A percentile compares a stretch with the other conserved stretches of the same genome.
phyloP scores from a whole-genome alignment of 805 yeast genomes.

The Saccharomycopsis sp. region DNA sequence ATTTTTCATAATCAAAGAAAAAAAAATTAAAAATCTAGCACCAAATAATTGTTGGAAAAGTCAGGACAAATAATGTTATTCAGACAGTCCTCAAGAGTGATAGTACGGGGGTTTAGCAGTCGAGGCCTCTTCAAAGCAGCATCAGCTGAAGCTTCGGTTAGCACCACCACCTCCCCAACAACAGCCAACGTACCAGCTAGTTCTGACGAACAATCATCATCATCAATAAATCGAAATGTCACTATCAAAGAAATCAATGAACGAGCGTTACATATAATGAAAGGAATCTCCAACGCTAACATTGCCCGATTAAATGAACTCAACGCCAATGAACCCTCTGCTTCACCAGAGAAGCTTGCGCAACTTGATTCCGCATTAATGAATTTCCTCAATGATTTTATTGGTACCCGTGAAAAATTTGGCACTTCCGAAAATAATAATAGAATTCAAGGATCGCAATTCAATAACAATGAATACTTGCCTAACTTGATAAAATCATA shows the following conservation, averaged over 20 bases:
- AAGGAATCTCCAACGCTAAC: neutral
- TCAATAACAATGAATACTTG: conserved; percentile 28
- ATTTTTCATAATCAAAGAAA: too few relatives aligned
- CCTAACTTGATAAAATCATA: conserved; percentile 62
- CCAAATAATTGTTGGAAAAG: too few relatives aligned
- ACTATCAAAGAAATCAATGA: neutral
- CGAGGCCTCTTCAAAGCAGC: too few relatives aligned
- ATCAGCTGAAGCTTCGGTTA: too few relatives aligned
- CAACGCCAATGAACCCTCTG: neutral
- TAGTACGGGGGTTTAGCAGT: too few relatives aligned
- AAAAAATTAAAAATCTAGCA: too few relatives aligned
- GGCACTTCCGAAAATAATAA: neutral
- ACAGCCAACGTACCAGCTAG: neutral
- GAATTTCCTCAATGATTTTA: conserved; percentile 15
- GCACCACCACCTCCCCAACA: too few relatives aligned
- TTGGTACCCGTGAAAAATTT: conserved; percentile 19
- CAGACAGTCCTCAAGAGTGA: too few relatives aligned
- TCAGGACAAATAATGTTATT: too few relatives aligned
- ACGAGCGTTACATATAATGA: neutral
- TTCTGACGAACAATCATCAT: neutral
- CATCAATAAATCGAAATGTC: too few relatives aligned
- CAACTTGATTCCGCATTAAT: conserved; percentile 13
- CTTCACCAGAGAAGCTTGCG: neutral
- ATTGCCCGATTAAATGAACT: neutral
- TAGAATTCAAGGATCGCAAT: neutral